Base-by-base conservation (phyloP, 768 basidiomycete genomes). In the Erythrobasidium yunnanense region DNA sequence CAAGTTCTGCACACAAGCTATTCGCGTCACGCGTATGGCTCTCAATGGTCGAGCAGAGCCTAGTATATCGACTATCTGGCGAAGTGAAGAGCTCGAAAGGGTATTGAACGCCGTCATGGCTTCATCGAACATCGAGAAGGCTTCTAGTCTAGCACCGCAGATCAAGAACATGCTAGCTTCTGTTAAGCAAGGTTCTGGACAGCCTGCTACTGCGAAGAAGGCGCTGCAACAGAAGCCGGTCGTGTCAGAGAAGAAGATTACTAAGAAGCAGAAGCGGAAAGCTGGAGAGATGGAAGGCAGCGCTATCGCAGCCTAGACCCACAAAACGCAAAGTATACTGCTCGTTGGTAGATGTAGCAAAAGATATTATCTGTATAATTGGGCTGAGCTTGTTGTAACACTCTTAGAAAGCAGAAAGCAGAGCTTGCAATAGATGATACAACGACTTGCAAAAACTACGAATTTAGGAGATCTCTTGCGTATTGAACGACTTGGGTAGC, bases 1-100 rank as follows among this genome's bases (percentile, higher is more conserved):
- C 42, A 63, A 63, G 47, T 29, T 38, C 11, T 50, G 47, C 25
- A 30, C 20, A 6, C 45, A 63, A 33, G 60, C 60, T 6, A 34
- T 63, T 5, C 45, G 60, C 3, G 45, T 49, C 4, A 63, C 60
- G 2, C n/a, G 32, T 7, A 51, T n/a, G 4, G 25, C 27, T 17
- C 45, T 63, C 4, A 30, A 27, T 22, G 33, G 33, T 23, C 25
- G 46, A 2, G 30, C 60, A 3, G 22, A 32, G 5, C 32, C 29
- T 2, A 32, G 8, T 25, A 23, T 47, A 5, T 63, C 47, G 60
- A 35, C 29, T 6, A 20, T 63, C 4, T 63, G 60, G 60, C 45
- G 25, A 32, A 29, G 30, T 13, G 27, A 30, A 13, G 60, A 63
- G n/a, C n/a, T n/a, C n/a, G n/a, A n/a, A n/a, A n/a, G n/a, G n/a